A percentile compares a stretch with the other conserved stretches of the same genome.
These are phyloP conservation scores for Cichorium intybus DNA, from an alignment of 140 eudicot species.

Conservation along the genomic window DNA sequence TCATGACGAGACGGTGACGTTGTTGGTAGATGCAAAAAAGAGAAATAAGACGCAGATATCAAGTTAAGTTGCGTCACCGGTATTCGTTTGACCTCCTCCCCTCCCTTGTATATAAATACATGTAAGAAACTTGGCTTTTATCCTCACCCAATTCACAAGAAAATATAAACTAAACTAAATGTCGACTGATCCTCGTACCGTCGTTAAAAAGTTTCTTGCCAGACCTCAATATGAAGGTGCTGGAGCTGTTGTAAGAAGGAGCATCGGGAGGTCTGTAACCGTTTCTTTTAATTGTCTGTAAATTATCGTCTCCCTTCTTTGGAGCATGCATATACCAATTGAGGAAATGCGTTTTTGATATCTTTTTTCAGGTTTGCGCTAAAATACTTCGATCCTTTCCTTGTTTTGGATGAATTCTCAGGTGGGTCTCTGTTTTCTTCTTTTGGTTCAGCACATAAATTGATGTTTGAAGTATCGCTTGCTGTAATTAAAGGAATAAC, in stretches of 20 bases:
- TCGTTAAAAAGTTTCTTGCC: conserved; percentile 59
- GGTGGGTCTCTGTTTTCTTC: conserved; percentile 37
- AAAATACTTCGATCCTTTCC: conserved; percentile 83
- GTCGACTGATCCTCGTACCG: conserved; percentile 43
- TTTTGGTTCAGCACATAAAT: neutral
- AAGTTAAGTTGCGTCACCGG: conserved; percentile 19
- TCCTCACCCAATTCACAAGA: neutral
- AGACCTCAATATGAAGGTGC: conserved; percentile 81
- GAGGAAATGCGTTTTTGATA: neutral
- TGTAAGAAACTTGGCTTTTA: neutral
- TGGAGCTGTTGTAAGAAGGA: conserved; percentile 75
- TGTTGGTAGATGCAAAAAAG: neutral
- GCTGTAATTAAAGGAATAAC: neutral
- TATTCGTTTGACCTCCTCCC: conserved; percentile 27
- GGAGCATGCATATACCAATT: neutral
- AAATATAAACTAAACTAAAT: neutral
- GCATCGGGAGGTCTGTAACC: conserved; percentile 60
- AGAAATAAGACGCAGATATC: conserved; percentile 15
- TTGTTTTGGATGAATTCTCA: conserved; percentile 76
- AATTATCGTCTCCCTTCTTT: neutral
- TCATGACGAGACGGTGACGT: conserved; percentile 17
- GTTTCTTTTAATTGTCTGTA: neutral
- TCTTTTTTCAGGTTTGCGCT: conserved; percentile 62
- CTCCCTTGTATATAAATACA: conserved; percentile 11
- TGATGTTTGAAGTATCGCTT: no score